Percentiles rank a stretch among this genome's conserved stretches.
These are phyloP conservation scores for Xylaria curta DNA, from an alignment of 495 filamentous ascomycete genomes.

Conservation along the genomic window DNA sequence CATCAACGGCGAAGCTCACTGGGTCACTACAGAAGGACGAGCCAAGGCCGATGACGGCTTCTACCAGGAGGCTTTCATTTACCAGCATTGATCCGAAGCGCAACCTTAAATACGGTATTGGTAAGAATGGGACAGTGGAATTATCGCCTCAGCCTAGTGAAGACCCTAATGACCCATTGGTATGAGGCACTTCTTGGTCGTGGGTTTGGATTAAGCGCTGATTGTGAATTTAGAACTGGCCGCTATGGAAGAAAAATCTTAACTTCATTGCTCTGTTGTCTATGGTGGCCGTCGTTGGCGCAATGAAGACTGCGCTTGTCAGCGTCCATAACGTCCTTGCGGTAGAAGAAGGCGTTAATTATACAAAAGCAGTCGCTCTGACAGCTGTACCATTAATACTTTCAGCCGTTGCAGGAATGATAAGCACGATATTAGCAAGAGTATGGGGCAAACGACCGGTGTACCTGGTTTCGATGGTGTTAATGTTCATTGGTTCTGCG, in stretches of 20 bases:
- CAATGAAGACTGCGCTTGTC: slow-evolving; percentile 58
- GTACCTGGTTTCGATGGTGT: slow-evolving; percentile 47
- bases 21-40: slow-evolving; percentile 33
- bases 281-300: slow-evolving; percentile 48
- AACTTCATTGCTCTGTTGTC: slow-evolving; percentile 51
- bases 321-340: slow-evolving; percentile 53
- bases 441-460: slow-evolving; percentile 57
- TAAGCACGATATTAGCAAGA: slow-evolving; percentile 46
- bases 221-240: slow-evolving; percentile 51
- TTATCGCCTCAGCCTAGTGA: slow-evolving; percentile 58
- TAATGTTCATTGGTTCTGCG: slow-evolving; percentile 52
- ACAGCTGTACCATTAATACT: slow-evolving; percentile 58
- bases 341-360: slow-evolving; percentile 47
- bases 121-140: slow-evolving; percentile 50
- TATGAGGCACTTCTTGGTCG: slow-evolving; percentile 30
- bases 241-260: slow-evolving; percentile 55
- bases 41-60: slow-evolving; percentile 37
- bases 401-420: slow-evolving; percentile 51
- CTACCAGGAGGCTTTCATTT: slow-evolving; percentile 45
- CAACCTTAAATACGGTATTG: slow-evolving; percentile 54
- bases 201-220: slow-evolving; percentile 13
- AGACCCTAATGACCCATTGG: slow-evolving; percentile 55
- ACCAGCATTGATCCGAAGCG: slow-evolving; percentile 44
- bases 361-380: slow-evolving; percentile 51
- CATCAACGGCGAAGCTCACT: slow-evolving; percentile 23